Evolutionary conservation across 768 basidiomycete genomes (phyloP).

Genomic region (Strobilomyces dryophilus): DNA sequence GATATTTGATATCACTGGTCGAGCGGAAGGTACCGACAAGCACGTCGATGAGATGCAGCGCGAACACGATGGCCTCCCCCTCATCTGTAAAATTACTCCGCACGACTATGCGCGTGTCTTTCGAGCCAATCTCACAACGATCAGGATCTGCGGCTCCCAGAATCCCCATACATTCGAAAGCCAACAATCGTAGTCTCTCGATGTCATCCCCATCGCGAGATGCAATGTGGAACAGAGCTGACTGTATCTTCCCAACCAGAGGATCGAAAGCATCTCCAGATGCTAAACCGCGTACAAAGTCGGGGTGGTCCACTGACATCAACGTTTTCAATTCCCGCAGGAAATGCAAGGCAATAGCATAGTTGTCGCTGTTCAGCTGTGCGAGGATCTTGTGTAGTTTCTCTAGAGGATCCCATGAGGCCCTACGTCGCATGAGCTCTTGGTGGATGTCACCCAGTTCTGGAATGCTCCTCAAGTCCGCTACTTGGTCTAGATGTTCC

Average conservation of each 20-base stretch:
- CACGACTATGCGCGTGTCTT: constrained; percentile 65
- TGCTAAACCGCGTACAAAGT: constrained; percentile 56
- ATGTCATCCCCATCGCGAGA: constrained; percentile 75
- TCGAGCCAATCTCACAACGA: constrained; percentile 64
- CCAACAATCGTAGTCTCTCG: constrained; percentile 61
- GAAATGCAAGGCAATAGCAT: constrained; percentile 69
- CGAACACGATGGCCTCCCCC: constrained; percentile 72
- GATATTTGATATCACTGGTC: constrained; percentile 91
- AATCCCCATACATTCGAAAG: constrained; percentile 88
- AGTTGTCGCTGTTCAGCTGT: constrained; percentile 75
- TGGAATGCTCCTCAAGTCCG: constrained; percentile 68
- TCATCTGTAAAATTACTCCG: constrained; percentile 78
- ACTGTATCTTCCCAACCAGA: constrained; percentile 62
- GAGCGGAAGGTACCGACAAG: constrained; percentile 89
- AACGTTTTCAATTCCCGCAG: constrained; percentile 72
- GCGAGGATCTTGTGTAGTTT: constrained; percentile 64
- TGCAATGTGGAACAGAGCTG: constrained; percentile 62
- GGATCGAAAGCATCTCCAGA: constrained; percentile 88
- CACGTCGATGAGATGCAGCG: constrained; percentile 81
- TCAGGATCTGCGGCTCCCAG: constrained; percentile 96
- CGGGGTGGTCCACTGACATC: constrained; percentile 46
- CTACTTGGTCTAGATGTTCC: constrained; percentile 68
- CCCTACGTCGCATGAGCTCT: constrained; percentile 43
- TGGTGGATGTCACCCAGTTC: constrained; percentile 48
- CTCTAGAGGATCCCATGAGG: constrained; percentile 46